A percentile compares a stretch with the other conserved stretches of the same genome.
These are phyloP conservation scores for Nakazawaea pomicola DNA, from an alignment of 805 yeast genomes.

Conservation along the genomic window DNA sequence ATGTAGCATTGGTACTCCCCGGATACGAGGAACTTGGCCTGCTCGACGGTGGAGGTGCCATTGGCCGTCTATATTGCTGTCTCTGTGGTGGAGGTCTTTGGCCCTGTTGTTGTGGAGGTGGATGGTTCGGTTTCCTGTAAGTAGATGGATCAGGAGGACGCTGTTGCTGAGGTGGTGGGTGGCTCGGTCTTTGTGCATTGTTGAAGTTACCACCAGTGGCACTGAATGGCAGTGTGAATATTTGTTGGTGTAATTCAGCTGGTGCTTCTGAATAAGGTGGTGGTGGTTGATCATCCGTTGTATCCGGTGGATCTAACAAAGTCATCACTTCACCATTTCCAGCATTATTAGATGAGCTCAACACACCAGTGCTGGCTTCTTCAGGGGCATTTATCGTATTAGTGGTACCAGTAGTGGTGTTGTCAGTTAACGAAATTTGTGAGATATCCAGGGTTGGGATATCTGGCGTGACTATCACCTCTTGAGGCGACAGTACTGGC, in stretches of 20 bases:
- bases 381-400: too few relatives aligned
- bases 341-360: background rate
- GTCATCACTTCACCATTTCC: background rate
- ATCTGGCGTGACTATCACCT: slow-evolving; percentile 18
- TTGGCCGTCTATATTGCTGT: background rate
- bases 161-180: slow-evolving; percentile 13
- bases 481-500: slow-evolving; percentile 20
- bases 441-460: slow-evolving; percentile 22
- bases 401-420: too few relatives aligned
- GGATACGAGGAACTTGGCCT: slow-evolving; percentile 8
- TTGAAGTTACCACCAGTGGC: slow-evolving; percentile 3
- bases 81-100: background rate
- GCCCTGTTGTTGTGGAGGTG: background rate
- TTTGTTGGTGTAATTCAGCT: slow-evolving; percentile 15
- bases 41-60: background rate
- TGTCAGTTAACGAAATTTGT: too few relatives aligned
- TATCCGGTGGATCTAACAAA: too few relatives aligned
- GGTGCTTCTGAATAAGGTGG: slow-evolving; percentile 32
- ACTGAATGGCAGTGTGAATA: slow-evolving; percentile 7
- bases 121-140: background rate
- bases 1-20: slow-evolving; percentile 13
- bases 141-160: too few relatives aligned
- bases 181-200: slow-evolving; percentile 13
- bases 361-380: too few relatives aligned
- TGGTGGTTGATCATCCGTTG: slow-evolving; percentile 23